phyloP scores from a whole-genome alignment of 2,329 filamentous ascomycete species.

The Paecilomyces sp. region DNA sequence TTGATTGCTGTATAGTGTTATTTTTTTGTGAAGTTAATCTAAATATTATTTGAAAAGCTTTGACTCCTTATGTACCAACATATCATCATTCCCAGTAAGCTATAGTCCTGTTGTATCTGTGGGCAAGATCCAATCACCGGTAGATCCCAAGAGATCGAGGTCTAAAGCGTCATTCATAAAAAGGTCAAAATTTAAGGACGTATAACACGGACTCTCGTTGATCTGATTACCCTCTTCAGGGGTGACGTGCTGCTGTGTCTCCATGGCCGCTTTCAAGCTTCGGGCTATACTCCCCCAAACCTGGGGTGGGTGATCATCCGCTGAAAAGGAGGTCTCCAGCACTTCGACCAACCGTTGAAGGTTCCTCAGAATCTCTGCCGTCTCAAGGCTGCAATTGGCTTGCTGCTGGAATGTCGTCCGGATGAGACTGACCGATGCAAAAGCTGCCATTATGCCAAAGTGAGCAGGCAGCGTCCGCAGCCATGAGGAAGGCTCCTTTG shows the following conservation, averaged over 20 bases:
- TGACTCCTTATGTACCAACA: neutral
- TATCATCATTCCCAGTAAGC: neutral
- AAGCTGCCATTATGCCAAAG: constrained; percentile 8
- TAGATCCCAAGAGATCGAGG: neutral
- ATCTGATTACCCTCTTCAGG: neutral
- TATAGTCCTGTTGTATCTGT: neutral
- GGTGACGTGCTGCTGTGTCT: neutral
- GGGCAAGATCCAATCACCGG: neutral
- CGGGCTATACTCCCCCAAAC: neutral
- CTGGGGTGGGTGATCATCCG: neutral
- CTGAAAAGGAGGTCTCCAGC: neutral
- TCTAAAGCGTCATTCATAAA: neutral
- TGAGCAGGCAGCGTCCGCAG: neutral
- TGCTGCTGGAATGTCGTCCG: neutral
- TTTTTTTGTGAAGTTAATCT: too few relatives aligned
- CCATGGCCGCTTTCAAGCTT: neutral
- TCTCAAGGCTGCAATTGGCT: neutral
- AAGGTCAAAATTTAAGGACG: neutral
- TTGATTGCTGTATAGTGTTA: neutral
- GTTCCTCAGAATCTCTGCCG: neutral
- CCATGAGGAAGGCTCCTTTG: neutral
- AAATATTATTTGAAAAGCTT: neutral
- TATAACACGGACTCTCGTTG: neutral
- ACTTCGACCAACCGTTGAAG: neutral
- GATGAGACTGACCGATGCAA: constrained; percentile 9